These are phyloP conservation scores for Orbilia brochopaga DNA, from an alignment of 2,329 filamentous ascomycete species.

Conservation along the genomic window DNA sequence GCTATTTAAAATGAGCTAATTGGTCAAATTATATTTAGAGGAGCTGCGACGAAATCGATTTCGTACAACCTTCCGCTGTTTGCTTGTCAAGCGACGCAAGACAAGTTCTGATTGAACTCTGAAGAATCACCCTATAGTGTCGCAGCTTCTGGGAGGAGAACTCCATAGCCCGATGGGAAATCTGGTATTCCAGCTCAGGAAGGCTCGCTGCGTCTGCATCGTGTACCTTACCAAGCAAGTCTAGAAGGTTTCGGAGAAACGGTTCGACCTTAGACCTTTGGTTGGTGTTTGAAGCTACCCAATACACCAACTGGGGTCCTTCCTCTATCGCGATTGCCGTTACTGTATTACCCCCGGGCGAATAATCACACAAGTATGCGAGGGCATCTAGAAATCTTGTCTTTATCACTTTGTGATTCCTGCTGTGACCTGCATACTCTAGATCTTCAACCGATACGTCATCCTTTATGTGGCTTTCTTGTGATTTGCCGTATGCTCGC, in stretches of 20 bases:
- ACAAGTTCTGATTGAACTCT: not conserved
- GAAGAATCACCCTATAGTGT: not conserved
- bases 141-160: conserved; percentile 2
- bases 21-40: no score
- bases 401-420: not conserved
- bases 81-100: not conserved
- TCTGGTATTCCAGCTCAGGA: not conserved
- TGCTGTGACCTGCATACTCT: not conserved
- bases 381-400: conserved; percentile 15
- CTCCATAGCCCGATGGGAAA: not conserved
- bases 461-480: not conserved
- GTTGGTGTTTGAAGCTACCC: conserved; percentile 12
- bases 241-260: not conserved
- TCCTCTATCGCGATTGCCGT: conserved; percentile 15
- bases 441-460: not conserved
- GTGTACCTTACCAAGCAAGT: not conserved
- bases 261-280: not conserved
- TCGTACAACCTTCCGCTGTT: conserved; percentile 5
- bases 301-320: conserved; percentile 13
- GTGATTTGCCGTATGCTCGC: conserved; percentile 16
- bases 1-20: not conserved
- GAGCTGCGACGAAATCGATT: no score
- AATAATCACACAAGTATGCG: conserved; percentile 18
- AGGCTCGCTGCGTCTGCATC: not conserved
- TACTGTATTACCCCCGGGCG: conserved; percentile 10